Conservation (phyloP, 176 grass and related monocot species). For the Secale cereale region DNA sequence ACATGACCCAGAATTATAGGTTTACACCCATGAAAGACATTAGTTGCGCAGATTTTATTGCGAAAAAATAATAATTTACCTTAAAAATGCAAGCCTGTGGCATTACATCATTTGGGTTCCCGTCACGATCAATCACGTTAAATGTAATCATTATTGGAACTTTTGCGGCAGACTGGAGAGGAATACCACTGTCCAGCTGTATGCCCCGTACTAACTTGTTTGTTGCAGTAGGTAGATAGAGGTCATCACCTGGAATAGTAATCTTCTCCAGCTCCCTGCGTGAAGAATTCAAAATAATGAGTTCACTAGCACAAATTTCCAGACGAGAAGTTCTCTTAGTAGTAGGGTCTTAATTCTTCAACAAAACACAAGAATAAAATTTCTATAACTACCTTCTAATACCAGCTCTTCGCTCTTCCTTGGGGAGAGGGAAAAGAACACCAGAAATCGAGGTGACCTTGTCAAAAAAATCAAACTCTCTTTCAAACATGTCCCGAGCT, state of each 20-base stretch:
- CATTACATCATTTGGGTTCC: conserved; percentile 79
- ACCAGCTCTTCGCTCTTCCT: conserved; percentile 90
- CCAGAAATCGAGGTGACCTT: conserved; percentile 98
- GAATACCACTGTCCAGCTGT: conserved; percentile 94
- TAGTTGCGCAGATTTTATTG: not conserved
- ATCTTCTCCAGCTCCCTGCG: conserved; percentile 96
- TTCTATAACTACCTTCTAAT: conserved; percentile 71
- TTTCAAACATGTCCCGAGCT: conserved; percentile 76
- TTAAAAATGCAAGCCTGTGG: conserved; percentile 99
- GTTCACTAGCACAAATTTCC: conserved; percentile 18
- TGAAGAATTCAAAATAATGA: conserved; percentile 30
- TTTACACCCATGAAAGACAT: not conserved
- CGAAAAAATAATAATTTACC: conserved; percentile 40
- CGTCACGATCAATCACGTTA: conserved; percentile 87
- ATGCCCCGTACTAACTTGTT: conserved; percentile 94
- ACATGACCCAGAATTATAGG: not conserved
- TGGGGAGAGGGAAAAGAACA: conserved; percentile 91
- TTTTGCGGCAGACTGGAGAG: conserved; percentile 99
- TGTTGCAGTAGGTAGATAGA: conserved; percentile 95
- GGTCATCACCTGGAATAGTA: conserved; percentile 79
- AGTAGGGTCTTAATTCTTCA: conserved; percentile 18
- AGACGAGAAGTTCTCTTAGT: not conserved
- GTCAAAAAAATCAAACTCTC: conserved; percentile 94
- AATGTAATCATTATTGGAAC: conserved; percentile 99
- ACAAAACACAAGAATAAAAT: conserved; percentile 12